These are phyloP conservation scores for Mycosphaerella sp. DNA, from an alignment of 2,329 filamentous ascomycete genomes.

Conservation along the genomic window DNA sequence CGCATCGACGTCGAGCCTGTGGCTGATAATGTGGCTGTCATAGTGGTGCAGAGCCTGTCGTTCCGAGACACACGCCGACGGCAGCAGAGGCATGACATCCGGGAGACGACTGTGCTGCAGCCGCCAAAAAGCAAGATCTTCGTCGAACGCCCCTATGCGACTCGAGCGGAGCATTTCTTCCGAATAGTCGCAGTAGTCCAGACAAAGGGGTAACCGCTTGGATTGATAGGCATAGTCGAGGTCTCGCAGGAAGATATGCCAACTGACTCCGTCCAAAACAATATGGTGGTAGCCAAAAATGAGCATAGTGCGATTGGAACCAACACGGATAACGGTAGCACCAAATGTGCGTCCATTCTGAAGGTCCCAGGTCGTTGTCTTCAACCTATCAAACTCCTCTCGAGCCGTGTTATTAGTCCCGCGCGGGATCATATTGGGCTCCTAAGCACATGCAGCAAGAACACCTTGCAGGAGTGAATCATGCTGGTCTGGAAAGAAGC, in stretches of 20 bases:
- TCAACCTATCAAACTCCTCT: background rate
- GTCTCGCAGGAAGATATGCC: constrained; percentile 24
- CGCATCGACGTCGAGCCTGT: background rate
- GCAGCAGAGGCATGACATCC: constrained; percentile 24
- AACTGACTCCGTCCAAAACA: constrained; percentile 29
- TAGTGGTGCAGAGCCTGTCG: constrained; percentile 12
- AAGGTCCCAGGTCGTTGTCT: background rate
- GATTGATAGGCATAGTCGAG: constrained; percentile 15
- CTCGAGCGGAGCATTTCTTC: background rate
- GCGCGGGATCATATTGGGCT: background rate
- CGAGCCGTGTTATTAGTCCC: background rate
- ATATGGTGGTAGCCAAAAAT: constrained; percentile 33
- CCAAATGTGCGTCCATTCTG: background rate
- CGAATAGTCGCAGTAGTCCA: background rate
- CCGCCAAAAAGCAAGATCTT: background rate
- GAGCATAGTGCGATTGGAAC: background rate
- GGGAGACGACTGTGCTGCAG: background rate
- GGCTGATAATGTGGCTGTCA: background rate
- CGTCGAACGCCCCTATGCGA: background rate
- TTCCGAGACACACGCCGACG: constrained; percentile 13
- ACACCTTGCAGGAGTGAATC: background rate
- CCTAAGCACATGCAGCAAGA: background rate
- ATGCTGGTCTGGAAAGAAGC: background rate
- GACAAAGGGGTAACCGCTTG: background rate
- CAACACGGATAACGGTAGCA: background rate